Percentiles rank a stretch among this genome's conserved stretches.
Conservation (phyloP, 352 stramenopile genomes). For the Achlya hypogyna region DNA sequence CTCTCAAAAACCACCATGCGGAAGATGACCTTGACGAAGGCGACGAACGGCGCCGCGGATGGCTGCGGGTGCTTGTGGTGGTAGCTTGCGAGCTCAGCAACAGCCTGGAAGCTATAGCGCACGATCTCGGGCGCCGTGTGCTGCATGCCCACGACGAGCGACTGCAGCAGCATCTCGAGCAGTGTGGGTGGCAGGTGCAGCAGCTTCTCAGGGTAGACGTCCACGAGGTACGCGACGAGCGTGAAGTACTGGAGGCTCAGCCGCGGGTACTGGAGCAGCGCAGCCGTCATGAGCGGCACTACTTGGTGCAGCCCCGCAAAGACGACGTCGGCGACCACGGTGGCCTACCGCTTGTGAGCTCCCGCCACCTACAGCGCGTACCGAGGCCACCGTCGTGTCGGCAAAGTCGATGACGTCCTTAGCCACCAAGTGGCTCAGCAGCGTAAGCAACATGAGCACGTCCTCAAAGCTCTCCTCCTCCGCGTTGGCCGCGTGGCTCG, state of each 20-base stretch:
- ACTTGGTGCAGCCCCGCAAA: constrained; percentile 81
- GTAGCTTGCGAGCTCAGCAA: constrained; percentile 61
- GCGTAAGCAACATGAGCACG: constrained; percentile 59
- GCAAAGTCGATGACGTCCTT: constrained; percentile 85
- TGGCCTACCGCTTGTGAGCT: constrained; percentile 26
- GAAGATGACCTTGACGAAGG: constrained; percentile 70
- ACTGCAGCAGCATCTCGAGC: constrained; percentile 69
- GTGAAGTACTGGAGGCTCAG: constrained; percentile 86
- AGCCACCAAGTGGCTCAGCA: constrained; percentile 66
- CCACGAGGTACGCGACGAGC: constrained; percentile 78
- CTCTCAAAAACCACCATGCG: constrained; percentile 74
- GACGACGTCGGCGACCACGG: constrained; percentile 77
- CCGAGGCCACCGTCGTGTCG: constrained; percentile 48
- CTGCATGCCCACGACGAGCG: constrained; percentile 61
- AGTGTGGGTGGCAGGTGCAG: constrained; percentile 42
- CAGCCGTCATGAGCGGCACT: constrained; percentile 85
- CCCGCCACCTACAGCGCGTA: constrained; percentile 24
- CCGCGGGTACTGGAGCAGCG: constrained; percentile 73
- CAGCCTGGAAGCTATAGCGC: constrained; percentile 74
- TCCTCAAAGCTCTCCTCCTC: constrained; percentile 76
- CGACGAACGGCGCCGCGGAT: constrained; percentile 53
- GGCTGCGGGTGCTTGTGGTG: constrained; percentile 48
- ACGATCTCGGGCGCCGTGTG: constrained; percentile 65
- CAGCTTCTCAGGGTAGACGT: constrained; percentile 79
- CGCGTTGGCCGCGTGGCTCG: constrained; percentile 44